phyloP scores from a whole-genome alignment of 2,329 filamentous ascomycete genomes.

The Diaporthe sp. region DNA sequence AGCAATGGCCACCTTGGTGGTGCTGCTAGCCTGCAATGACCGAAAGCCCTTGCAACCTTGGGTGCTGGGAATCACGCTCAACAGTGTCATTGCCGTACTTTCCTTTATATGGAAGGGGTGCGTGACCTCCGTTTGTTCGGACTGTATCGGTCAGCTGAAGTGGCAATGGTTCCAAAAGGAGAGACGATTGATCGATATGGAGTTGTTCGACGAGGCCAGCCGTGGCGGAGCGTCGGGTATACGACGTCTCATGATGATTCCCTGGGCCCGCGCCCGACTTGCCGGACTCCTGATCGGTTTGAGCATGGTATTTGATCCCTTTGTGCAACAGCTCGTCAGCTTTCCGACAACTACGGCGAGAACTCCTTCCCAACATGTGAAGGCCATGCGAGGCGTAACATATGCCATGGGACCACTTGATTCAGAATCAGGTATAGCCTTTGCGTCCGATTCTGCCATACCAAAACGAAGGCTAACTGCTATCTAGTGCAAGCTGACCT shows the following conservation, averaged over 20 bases:
- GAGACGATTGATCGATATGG: not conserved
- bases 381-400: not conserved
- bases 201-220: not conserved
- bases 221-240: not conserved
- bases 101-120: not conserved
- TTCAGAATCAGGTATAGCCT: not conserved
- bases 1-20: not conserved
- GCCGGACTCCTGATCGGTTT: not conserved
- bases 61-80: not conserved
- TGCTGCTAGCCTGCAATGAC: not conserved
- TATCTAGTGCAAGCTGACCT: not conserved
- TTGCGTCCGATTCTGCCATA: not conserved
- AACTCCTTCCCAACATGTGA: rapidly evolving
- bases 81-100: not conserved
- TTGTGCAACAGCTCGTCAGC: not conserved
- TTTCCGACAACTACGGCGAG: not conserved
- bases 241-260: not conserved
- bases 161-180: not conserved
- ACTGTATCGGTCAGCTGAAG: not conserved
- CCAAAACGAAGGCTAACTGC: not conserved
- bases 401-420: not conserved
- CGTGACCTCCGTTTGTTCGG: not conserved
- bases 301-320: not conserved
- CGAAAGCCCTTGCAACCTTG: not conserved
- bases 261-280: not conserved